Base-by-base conservation (phyloP, 176 grass and related monocot genomes). In the Chloris gayana region DNA sequence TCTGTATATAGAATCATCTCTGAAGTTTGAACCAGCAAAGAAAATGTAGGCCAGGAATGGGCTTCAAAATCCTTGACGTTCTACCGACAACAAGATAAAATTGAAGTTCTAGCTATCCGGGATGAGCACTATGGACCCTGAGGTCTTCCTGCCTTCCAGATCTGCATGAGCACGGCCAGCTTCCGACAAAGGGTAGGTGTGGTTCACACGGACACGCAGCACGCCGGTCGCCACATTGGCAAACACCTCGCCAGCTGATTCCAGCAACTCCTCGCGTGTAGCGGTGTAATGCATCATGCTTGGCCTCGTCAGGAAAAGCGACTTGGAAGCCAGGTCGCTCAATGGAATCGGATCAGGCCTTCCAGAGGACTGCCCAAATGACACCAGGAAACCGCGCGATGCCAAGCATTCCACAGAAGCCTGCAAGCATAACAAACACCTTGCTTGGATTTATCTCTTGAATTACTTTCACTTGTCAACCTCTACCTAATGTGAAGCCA, bases 301-400 rank as follows among this genome's bases (percentile, higher is more conserved):
- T 18, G 93, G 93, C 78, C 93, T 85, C 0, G 85, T 84, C 14
- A 96, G 64, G 75, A 96, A 96, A 34, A 96, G 10, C 3, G 93
- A 96, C 66, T 96, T 96, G 31, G 87, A 4, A 59, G 80, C 65
- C 41, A 92, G 75, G 62, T 92, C 90, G 9, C 75, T 65, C 53
- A 86, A 7, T 2, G 85, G 71, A 77, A 96, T 39, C 5, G 87
- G 89, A 31, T 96, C 90, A 2, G 82, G 87, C 6, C 6, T 85
- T 7, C 93, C 90, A 0, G 93, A 96, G 3, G 93, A 90, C 80
- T 90, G 93, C 65, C 93, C 93, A 38, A 90, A 96, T 1, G 75
- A 91, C 64, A 96, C 90, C 75, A 92, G 70, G 42, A 70, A 88
- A 26, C 93, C 93, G 0, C 45, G 60, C 6, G 71, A 26, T 9